Evolutionary conservation across 345 rosid species (phyloP).

Genomic region (Hirschfeldia incana): DNA sequence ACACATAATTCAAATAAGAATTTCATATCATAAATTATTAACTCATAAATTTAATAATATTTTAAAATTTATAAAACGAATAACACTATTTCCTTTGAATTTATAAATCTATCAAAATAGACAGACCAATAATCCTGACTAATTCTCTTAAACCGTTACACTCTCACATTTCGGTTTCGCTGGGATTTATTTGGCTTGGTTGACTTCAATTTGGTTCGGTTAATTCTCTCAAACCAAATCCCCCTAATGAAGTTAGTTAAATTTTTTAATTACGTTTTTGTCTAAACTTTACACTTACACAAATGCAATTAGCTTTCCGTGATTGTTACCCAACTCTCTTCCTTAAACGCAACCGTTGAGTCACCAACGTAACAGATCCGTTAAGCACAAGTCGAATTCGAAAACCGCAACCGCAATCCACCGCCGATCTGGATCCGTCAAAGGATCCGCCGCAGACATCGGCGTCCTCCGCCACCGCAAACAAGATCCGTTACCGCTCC

Average conservation of each 20-base stretch:
- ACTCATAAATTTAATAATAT: too few relatives aligned
- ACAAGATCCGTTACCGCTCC: constrained; percentile 91
- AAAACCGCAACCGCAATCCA: constrained; percentile 4
- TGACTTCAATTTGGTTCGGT: background rate
- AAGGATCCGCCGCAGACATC: constrained; percentile 65
- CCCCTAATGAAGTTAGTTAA: background rate
- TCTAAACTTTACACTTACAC: constrained; percentile 29
- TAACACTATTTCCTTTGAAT: too few relatives aligned
- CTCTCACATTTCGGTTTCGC: background rate
- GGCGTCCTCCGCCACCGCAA: constrained; percentile 46
- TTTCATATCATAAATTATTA: too few relatives aligned
- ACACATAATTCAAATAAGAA: too few relatives aligned
- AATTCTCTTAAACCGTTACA: background rate
- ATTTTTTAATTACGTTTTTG: background rate
- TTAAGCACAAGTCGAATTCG: background rate
- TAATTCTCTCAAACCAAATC: background rate
- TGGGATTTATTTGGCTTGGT: background rate
- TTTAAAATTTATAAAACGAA: too few relatives aligned
- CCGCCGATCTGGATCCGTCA: constrained; percentile 70
- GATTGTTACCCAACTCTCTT: constrained; percentile 15
- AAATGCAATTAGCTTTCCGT: constrained; percentile 30
- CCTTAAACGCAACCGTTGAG: constrained; percentile 16
- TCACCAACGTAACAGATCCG: constrained; percentile 31
- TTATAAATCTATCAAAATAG: too few relatives aligned
- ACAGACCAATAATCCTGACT: background rate